Evolutionary conservation across 2,329 filamentous ascomycete species (phyloP).

Genomic region (Laburnicola sp.): DNA sequence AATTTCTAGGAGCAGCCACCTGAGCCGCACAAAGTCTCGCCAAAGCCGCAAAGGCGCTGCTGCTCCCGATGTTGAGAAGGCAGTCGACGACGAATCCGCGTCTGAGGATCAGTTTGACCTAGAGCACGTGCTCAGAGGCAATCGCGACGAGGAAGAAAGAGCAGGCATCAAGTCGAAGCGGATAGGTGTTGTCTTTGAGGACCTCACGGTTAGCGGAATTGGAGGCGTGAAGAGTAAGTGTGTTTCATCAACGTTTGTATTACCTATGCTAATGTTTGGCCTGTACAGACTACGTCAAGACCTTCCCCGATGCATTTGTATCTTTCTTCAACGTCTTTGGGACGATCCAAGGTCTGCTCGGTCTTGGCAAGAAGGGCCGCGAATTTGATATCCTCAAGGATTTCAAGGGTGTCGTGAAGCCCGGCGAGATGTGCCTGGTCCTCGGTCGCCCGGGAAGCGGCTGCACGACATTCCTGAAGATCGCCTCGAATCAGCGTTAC

Average conservation of each 20-base stretch:
- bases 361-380: conserved; percentile 66
- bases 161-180: conserved; percentile 81
- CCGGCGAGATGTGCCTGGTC: conserved; percentile 87
- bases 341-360: conserved; percentile 65
- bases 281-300: conserved; percentile 45
- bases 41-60: conserved; percentile 44
- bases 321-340: conserved; percentile 75
- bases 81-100: conserved; percentile 35
- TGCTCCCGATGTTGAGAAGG: conserved; percentile 63
- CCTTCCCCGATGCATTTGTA: conserved; percentile 76
- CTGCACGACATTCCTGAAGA: conserved; percentile 59
- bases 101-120: conserved; percentile 68
- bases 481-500: conserved; percentile 58
- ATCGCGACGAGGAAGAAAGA: conserved; percentile 69
- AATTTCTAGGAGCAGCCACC: conserved; percentile 45
- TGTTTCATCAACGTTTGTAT: conserved; percentile 24
- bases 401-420: conserved; percentile 62
- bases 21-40: conserved; percentile 51
- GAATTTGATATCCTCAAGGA: conserved; percentile 74
- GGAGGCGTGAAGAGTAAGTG: conserved; percentile 72
- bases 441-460: conserved; percentile 72
- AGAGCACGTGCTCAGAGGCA: conserved; percentile 72
- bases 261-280: conserved; percentile 14
- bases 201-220: conserved; percentile 73
- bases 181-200: conserved; percentile 73